Base-by-base conservation (phyloP, 371 early-diverging fungal genomes). In the Entomophthora muscae region DNA sequence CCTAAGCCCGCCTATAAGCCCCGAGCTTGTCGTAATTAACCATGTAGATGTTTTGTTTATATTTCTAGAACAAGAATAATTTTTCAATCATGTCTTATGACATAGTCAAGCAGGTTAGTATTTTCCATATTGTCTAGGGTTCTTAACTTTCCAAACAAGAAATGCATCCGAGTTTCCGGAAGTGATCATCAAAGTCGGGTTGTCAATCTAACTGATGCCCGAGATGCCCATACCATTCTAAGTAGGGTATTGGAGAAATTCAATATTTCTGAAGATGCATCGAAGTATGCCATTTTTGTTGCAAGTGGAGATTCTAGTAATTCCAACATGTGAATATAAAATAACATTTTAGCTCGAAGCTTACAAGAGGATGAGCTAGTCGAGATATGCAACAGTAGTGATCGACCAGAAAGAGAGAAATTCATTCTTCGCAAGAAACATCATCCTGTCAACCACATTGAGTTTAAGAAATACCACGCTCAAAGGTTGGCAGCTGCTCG, bases 371-470 rank as follows among this genome's bases (percentile, higher is more conserved):
- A 79, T 13, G 88, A 90, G 65, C 68, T 90, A 32, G 70, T 75
- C 1, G 79, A 78, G 12, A 84, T 90, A 54, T 90, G 88, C 68
- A 73, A 76, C 28, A 82, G 82, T 32, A 66, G 79, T 0, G 81
- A 80, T 61, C 76, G 83, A 17, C 79, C 82, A 0, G 85, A 84
- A 66, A 82, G 81, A 54, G 88, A 90, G 60, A 76, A 83, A n/a
- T 69, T 90, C 31, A 84, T 87, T 55, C 63, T 90, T 61, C 75
- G 88, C 32, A 88, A 85, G 66, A 77, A 82, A 32, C 89, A 89
- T 68, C 74, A 75, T 61, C 83, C 76, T 30, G 76, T 81, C 3
- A 83, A 77, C 7, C 78, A 78, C 61, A 80, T 80, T 61, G 73
- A 81, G 29, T 74, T 79, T 33, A 81, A 78, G 0, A 66, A 73